Base-by-base conservation (phyloP, 106 monocot genomes). In the Allium fistulosum region DNA sequence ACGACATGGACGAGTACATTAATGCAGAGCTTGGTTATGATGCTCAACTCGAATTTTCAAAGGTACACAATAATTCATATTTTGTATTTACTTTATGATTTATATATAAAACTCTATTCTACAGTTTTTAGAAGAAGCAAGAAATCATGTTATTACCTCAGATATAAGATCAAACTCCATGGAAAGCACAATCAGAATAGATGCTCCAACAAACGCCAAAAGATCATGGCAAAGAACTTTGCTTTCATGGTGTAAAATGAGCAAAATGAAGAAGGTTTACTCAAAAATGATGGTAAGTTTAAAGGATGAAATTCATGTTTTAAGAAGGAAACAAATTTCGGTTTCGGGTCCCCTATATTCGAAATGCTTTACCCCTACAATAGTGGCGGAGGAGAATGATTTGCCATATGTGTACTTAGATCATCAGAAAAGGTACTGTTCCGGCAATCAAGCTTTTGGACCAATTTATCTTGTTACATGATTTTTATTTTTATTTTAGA, bases 391-490 rank as follows among this genome's bases (percentile, higher is more conserved):
- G 11, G 26, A 61, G 18, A 64, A 64, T 64, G 63, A 46, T 46
- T 10, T 64, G 15, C 63, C 63, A 13, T 64, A 64, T 48, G 6
- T 64, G 63, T 47, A 17, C 47, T 64, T 64, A 46, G 18, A 13
- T 22, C 63, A 64, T 15, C 46, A 47, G 28, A 28, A 28, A 9
- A 64, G 48, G 46, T 64, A 9, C 48, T 4, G 9, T 64, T 47
- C 11, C n/a, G 9, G 63, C 0, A 13, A 47, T 16, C 63, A 64
- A 12, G 46, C 47, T 15, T 47, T 48, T 64, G 63, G 63, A 13
- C 46, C 63, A 64, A 64, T 64, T 64, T 64, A 64, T 64, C 48
- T 64, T 11, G 63, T 64, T 26, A 47, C 63, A 64, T 64, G 46
- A 64, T 64, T 46, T 64, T 4, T 53, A n/a, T 28, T 28, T 28